Evolutionary conservation across 305 asterid genomes (phyloP).

Genomic region (Striga hermonthica): DNA sequence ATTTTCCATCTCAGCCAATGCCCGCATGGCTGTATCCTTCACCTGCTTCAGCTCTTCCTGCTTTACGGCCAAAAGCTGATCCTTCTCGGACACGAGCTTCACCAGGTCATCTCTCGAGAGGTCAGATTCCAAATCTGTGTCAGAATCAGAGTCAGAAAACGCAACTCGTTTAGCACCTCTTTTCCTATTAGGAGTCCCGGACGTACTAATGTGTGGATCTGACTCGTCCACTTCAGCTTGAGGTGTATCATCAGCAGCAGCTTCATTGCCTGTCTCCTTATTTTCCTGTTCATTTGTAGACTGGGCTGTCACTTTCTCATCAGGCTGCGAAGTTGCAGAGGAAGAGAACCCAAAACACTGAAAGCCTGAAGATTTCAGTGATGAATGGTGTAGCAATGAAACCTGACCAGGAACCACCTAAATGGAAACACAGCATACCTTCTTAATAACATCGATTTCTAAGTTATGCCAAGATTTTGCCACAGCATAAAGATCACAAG

Average conservation of each 20-base stretch:
- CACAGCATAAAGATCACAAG: no score
- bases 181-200: slow-evolving; percentile 34
- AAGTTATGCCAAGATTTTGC: neutral
- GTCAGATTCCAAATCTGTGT: slow-evolving; percentile 59
- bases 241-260: slow-evolving; percentile 16
- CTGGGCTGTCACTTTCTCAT: slow-evolving; percentile 44
- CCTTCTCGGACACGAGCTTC: slow-evolving; percentile 73
- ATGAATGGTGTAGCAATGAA: slow-evolving; percentile 44
- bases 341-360: slow-evolving; percentile 65
- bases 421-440: slow-evolving; percentile 5
- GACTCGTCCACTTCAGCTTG: slow-evolving; percentile 47
- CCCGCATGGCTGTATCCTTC: slow-evolving; percentile 79
- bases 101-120: slow-evolving; percentile 77
- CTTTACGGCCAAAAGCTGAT: slow-evolving; percentile 51
- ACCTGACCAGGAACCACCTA: slow-evolving; percentile 45
- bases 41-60: slow-evolving; percentile 59
- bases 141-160: slow-evolving; percentile 36
- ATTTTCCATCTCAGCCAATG: slow-evolving; percentile 86
- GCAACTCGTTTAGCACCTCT: slow-evolving; percentile 41
- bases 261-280: slow-evolving; percentile 28
- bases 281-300: slow-evolving; percentile 38
- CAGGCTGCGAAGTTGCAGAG: slow-evolving; percentile 54
- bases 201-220: slow-evolving; percentile 38
- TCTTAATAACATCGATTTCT: neutral
- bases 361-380: slow-evolving; percentile 37